A percentile compares a stretch with the other conserved stretches of the same genome.
Evolutionary conservation across 495 filamentous ascomycete genomes (phyloP).

Genomic region (Thozetella sp.): DNA sequence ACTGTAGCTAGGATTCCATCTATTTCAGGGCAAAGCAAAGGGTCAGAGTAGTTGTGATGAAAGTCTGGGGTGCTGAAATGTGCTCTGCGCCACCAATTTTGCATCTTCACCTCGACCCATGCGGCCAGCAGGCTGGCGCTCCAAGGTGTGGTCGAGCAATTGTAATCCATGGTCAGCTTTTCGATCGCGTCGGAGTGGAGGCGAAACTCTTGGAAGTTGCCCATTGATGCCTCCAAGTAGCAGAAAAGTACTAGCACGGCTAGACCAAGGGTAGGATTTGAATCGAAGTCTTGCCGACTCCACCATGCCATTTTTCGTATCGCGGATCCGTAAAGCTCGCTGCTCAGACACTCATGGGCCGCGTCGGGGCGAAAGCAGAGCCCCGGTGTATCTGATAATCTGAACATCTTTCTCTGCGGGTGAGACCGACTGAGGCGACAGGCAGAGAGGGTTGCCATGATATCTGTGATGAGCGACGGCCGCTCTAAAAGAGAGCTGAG

Average conservation of each 20-base stretch:
- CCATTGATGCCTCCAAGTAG: constrained; percentile 29
- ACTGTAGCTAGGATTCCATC: background rate
- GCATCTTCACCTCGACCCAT: constrained; percentile 22
- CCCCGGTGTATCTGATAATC: background rate
- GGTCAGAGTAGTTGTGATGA: constrained; percentile 10
- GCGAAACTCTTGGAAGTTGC: constrained; percentile 27
- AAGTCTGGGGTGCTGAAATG: constrained; percentile 19
- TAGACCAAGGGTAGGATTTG: background rate
- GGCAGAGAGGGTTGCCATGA: background rate
- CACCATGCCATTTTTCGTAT: background rate
- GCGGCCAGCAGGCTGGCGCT: constrained; percentile 16
- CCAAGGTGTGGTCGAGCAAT: background rate
- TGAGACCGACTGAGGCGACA: background rate
- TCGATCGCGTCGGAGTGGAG: constrained; percentile 24
- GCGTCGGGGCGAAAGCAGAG: background rate
- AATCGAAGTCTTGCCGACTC: background rate
- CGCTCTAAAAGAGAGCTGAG: background rate
- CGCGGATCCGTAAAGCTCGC: background rate
- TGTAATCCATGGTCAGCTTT: constrained; percentile 1
- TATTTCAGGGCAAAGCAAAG: background rate
- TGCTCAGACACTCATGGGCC: background rate
- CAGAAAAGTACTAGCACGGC: constrained; percentile 20
- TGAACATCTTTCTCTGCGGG: background rate
- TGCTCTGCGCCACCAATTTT: constrained; percentile 29
- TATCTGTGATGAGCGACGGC: background rate